Evolutionary conservation across 2,329 filamentous ascomycete species (phyloP).

Genomic region (Orbilia brochopaga): DNA sequence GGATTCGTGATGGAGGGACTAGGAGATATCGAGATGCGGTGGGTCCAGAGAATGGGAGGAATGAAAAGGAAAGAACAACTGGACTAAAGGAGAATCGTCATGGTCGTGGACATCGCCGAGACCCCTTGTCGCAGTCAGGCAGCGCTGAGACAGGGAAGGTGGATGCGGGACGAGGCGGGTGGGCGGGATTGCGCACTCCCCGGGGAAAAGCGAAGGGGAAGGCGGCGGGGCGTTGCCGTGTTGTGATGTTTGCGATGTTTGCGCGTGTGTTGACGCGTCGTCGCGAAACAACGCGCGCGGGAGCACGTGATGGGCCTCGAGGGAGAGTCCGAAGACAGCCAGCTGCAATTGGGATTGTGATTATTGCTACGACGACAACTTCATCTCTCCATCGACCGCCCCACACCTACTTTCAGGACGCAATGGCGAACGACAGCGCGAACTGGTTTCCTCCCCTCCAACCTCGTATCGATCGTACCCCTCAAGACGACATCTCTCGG

Average conservation of each 20-base stretch:
- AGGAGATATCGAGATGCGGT: neutral
- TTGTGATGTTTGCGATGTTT: conserved; percentile 10
- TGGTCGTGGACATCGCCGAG: conserved; percentile 7
- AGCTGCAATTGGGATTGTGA: too few relatives aligned
- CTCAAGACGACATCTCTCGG: too few relatives aligned
- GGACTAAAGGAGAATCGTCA: conserved; percentile 7
- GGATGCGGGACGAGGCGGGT: conserved; percentile 27
- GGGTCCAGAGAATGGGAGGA: conserved; percentile 3
- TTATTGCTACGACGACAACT: too few relatives aligned
- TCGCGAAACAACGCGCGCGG: conserved; percentile 15
- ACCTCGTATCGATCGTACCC: too few relatives aligned
- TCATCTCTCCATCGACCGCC: too few relatives aligned
- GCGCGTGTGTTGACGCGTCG: conserved; percentile 33
- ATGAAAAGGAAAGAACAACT: conserved; percentile 10
- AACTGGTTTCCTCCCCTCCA: too few relatives aligned
- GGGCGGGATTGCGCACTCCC: conserved; percentile 47
- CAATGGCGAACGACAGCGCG: too few relatives aligned
- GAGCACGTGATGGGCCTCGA: conserved; percentile 20
- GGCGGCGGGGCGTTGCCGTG: neutral
- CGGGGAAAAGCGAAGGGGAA: neutral
- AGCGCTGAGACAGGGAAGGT: conserved; percentile 10
- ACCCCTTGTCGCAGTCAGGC: neutral
- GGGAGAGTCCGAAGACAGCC: too few relatives aligned
- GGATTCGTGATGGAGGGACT: neutral
- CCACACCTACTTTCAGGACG: too few relatives aligned